Evolutionary conservation across 116 monocot genomes (phyloP).

Genomic region (Phalaenopsis hybrid): DNA sequence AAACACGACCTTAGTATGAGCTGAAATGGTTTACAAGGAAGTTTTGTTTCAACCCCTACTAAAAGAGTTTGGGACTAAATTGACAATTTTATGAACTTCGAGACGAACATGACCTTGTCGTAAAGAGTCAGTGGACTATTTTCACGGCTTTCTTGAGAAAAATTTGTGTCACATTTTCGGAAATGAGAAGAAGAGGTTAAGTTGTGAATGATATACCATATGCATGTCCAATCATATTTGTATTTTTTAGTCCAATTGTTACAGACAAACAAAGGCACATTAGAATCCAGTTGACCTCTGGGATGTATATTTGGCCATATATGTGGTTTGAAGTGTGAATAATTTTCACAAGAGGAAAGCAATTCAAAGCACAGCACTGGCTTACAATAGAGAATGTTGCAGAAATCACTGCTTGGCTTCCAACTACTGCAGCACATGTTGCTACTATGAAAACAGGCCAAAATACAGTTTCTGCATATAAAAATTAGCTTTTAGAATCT

Average conservation of each 20-base stretch:
- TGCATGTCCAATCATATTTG: constrained; percentile 69
- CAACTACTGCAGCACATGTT: constrained; percentile 50
- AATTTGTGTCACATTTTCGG: too few relatives aligned
- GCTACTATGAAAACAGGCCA: constrained; percentile 60
- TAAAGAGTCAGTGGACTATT: too few relatives aligned
- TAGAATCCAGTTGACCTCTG: constrained; percentile 62
- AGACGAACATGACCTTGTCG: too few relatives aligned
- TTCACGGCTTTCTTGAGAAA: too few relatives aligned
- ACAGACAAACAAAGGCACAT: constrained; percentile 52
- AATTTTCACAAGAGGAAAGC: constrained; percentile 57
- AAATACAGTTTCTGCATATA: constrained; percentile 44
- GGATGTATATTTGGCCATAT: constrained; percentile 59
- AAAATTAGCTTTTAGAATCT: background rate
- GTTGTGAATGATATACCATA: constrained; percentile 40
- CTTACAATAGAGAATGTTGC: constrained; percentile 55
- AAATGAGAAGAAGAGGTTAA: too few relatives aligned
- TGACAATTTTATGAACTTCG: too few relatives aligned
- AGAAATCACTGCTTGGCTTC: constrained; percentile 59
- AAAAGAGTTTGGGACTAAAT: too few relatives aligned
- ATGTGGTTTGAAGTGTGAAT: constrained; percentile 51
- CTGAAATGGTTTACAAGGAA: too few relatives aligned
- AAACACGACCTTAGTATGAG: too few relatives aligned
- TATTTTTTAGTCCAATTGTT: constrained; percentile 37
- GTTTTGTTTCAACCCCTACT: too few relatives aligned
- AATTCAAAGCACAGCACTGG: constrained; percentile 46